Evolutionary conservation across 208 protist genomes (phyloP), one percentile per base, ranked within the genome.

Genomic region (Herpetomonas samuelpessoai): DNA sequence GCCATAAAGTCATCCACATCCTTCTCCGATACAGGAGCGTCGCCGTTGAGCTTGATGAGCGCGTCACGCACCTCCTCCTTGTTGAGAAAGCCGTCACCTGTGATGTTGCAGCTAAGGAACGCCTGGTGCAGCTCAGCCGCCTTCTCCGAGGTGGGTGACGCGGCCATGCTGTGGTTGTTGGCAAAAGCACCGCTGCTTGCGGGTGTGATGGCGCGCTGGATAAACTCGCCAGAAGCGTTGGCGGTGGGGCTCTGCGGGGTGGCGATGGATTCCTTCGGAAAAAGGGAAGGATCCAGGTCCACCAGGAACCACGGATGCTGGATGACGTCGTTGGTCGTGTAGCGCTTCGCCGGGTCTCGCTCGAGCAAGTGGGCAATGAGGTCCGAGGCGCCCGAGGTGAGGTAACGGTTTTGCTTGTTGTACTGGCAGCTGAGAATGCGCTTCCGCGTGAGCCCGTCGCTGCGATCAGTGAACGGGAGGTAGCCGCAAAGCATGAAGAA

Each of bases 401-500:
- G 90, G 65, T 87, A 96, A 12, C 70, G 63, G 52, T 93, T 96
- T 24, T 41, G 83, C 29, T 63, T 59, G 72, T 95, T 95, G 81
- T 95, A 95, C 66, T 91, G 68, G 56, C 80, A 81, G 48, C 66
- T 87, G 45, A 95, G 76, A 65, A 92, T 96, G 25, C 82, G 79
- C 64, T 88, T 91, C 22, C 92, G 81, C 16, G 88, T 97, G n/a
- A 84, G 71, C 2, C 70, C 82, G 68, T 94, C 87, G 25, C 80
- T 83, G 38, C 69, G 68, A 65, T 93, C 90, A 29, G 86, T 97
- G 71, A 99, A 99, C 45, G 98, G 98, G 12, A 99, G 81, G 69
- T 96, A 93, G 31, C 98, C 98, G 62, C 93, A 97, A 2, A 99
- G 74, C 80, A 99, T 96, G 35, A 99, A 98, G 75, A 97, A 99